Conservation (phyloP, 1,139 yeast species). For the Pichia sp. region DNA sequence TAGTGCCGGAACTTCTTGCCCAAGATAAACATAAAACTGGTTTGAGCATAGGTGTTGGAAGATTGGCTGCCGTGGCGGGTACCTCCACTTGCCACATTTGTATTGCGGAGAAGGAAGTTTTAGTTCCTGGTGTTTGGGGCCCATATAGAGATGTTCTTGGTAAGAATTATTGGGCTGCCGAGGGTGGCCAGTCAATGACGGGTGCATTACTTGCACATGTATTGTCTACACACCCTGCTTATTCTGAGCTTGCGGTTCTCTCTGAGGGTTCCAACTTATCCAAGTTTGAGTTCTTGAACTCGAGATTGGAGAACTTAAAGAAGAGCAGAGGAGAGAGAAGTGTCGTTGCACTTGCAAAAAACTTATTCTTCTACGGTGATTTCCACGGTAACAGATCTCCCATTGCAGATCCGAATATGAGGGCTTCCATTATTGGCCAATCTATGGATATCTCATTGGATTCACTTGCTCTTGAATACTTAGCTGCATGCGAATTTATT, state of each 20-base stretch:
- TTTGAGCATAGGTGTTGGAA: slow-evolving; percentile 61
- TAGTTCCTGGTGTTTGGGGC: slow-evolving; percentile 98
- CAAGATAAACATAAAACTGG: slow-evolving; percentile 36
- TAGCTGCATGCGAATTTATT: slow-evolving; percentile 94
- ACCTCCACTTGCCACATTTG: slow-evolving; percentile 96
- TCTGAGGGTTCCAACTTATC: slow-evolving; percentile 60
- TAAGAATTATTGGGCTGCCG: slow-evolving; percentile 91
- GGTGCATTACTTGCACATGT: slow-evolving; percentile 92
- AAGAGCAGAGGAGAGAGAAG: slow-evolving; percentile 52
- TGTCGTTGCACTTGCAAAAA: slow-evolving; percentile 73
- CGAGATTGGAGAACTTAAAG: slow-evolving; percentile 62
- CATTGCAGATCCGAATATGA: slow-evolving; percentile 89
- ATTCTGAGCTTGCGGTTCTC: slow-evolving; percentile 45
- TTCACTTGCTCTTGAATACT: slow-evolving; percentile 75
- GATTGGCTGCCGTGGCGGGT: slow-evolving; percentile 97
- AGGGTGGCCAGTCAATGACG: slow-evolving; percentile 97
- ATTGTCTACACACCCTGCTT: slow-evolving; percentile 82
- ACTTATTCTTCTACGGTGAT: slow-evolving; percentile 90
- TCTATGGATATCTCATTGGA: slow-evolving; percentile 84
- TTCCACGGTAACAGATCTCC: slow-evolving; percentile 96
- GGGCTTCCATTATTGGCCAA: slow-evolving; percentile 89
- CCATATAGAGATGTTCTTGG: slow-evolving; percentile 92
- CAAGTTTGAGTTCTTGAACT: slow-evolving; percentile 76
- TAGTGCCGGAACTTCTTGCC: slow-evolving; percentile 38
- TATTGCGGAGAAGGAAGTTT: slow-evolving; percentile 75